Evolutionary conservation across 805 yeast species (phyloP).

Genomic region (Lipomyces mesembrius): DNA sequence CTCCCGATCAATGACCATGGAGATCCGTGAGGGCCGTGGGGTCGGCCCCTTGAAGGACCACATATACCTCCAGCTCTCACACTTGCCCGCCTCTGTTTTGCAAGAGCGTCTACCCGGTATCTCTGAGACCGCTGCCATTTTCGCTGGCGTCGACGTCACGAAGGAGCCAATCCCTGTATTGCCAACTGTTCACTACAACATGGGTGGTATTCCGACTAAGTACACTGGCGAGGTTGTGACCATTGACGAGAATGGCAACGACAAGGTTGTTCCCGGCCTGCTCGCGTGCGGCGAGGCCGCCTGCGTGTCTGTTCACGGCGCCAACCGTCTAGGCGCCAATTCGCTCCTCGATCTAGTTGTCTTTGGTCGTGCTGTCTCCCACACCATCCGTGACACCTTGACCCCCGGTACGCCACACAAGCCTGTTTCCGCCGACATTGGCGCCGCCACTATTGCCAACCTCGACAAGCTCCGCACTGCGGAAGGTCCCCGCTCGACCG

Average conservation of each 20-base stretch:
- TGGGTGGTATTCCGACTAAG: constrained; percentile 99
- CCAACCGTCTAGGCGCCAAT: constrained; percentile 98
- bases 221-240: constrained; percentile 95
- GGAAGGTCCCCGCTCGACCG: constrained; percentile 78
- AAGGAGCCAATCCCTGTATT: constrained; percentile 98
- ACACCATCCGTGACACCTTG: constrained; percentile 81
- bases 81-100: constrained; percentile 87
- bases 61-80: constrained; percentile 90
- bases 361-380: constrained; percentile 97
- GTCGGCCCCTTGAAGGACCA: constrained; percentile 96
- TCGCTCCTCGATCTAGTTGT: constrained; percentile 95
- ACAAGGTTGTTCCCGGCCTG: constrained; percentile 87
- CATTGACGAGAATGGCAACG: constrained; percentile 82
- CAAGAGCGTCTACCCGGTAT: constrained; percentile 98
- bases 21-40: constrained; percentile 98
- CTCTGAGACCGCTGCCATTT: constrained; percentile 96
- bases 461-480: constrained; percentile 88
- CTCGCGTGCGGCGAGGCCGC: constrained; percentile 99
- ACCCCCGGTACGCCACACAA: constrained; percentile 88
- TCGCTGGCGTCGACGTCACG: constrained; percentile 99
- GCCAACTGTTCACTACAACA: constrained; percentile 98
- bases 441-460: constrained; percentile 86
- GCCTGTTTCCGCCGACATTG: constrained; percentile 82
- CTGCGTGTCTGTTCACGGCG: constrained; percentile 99
- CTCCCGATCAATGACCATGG: constrained; percentile 97